Conservation (phyloP, 345 rosid species). For the Adansonia digitata region DNA sequence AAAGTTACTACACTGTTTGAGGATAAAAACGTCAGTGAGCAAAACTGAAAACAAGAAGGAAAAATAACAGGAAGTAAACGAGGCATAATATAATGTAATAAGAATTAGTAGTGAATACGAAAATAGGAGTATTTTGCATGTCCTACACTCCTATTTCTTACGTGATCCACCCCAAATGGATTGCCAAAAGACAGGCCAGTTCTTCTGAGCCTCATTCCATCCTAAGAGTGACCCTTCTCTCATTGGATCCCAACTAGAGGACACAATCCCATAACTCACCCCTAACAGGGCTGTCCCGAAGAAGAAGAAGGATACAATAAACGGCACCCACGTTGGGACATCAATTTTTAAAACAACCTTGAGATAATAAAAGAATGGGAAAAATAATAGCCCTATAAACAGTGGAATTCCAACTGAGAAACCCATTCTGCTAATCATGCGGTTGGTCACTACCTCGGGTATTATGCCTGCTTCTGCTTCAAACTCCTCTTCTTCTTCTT, state of each 20-base stretch:
- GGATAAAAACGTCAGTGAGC: not conserved
- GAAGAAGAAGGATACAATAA: conserved; percentile 76
- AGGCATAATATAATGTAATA: not conserved
- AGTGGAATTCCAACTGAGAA: conserved; percentile 74
- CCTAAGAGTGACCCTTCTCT: conserved; percentile 90
- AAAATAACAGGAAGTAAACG: not conserved
- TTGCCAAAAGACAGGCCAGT: conserved; percentile 96
- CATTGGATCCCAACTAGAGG: conserved; percentile 94
- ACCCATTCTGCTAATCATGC: conserved; percentile 86
- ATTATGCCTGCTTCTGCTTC: conserved; percentile 46
- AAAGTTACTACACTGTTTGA: not conserved
- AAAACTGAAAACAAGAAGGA: not conserved
- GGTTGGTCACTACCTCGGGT: conserved; percentile 89
- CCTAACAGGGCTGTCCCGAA: conserved; percentile 80
- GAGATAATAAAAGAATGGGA: conserved; percentile 86
- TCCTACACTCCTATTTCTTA: conserved; percentile 36
- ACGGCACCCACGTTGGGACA: conserved; percentile 84
- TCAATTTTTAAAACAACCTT: conserved; percentile 74
- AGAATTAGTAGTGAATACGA: not conserved
- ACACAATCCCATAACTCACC: conserved; percentile 87
- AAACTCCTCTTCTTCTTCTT: conserved; percentile 27
- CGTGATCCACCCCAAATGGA: conserved; percentile 52
- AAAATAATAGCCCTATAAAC: conserved; percentile 66
- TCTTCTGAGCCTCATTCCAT: conserved; percentile 91
- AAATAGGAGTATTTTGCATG: not conserved